A percentile compares a stretch with the other conserved stretches of the same genome.
Evolutionary conservation across 139 green algal genomes (phyloP).

Genomic region (Tetradesmus obliquus): DNA sequence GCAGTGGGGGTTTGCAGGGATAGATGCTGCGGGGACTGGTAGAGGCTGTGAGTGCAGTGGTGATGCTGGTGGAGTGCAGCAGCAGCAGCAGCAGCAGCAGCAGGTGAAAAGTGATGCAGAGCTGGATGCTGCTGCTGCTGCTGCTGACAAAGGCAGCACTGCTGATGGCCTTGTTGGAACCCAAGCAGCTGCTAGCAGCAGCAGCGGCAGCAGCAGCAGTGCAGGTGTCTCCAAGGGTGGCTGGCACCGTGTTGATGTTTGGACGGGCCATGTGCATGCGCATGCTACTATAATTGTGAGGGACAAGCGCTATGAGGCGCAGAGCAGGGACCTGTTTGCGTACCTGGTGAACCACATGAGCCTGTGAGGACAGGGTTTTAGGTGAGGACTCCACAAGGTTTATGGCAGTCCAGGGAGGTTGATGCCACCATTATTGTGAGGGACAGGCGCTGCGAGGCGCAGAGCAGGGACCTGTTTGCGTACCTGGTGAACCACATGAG

Average conservation of each 20-base stretch:
- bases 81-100: too few species aligned
- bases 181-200: background rate
- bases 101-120: too few species aligned
- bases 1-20: too few species aligned
- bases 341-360: constrained; percentile 22
- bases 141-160: too few species aligned
- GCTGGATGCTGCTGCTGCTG: too few species aligned
- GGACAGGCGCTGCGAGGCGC: background rate
- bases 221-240: background rate
- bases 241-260: constrained; percentile 42
- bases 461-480: constrained; percentile 41
- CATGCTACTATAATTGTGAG: constrained; percentile 38
- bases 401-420: too few species aligned
- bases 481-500: constrained; percentile 19
- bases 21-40: background rate
- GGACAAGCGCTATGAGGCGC: background rate
- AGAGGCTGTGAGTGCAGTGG: too few species aligned
- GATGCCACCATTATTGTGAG: constrained; percentile 35
- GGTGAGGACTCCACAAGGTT: too few species aligned
- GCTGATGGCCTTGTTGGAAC: too few species aligned
- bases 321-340: constrained; percentile 41
- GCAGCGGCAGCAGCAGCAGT: background rate
- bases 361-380: background rate
- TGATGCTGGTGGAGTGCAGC: too few species aligned
- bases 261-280: constrained; percentile 28